A percentile compares a stretch with the other conserved stretches of the same genome.
phyloP scores from a whole-genome alignment of 1,284 basidiomycete species.

The Cryptococcus sp. region DNA sequence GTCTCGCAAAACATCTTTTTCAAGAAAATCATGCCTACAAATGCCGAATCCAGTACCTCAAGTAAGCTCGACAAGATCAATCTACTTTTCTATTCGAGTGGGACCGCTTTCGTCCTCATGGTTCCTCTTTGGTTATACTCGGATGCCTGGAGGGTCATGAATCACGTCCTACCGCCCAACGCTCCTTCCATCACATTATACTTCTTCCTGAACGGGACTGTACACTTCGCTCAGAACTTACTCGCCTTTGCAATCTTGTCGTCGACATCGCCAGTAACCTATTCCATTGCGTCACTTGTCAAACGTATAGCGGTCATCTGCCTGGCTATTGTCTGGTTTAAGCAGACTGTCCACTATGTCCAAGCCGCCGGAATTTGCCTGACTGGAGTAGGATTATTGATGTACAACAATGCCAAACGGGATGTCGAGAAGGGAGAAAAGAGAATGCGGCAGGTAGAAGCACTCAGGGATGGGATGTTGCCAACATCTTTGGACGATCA shows the following conservation, averaged over 20 bases:
- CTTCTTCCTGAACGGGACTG: conserved; percentile 86
- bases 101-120: conserved; percentile 91
- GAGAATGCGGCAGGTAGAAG: conserved; percentile 77
- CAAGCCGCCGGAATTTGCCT: conserved; percentile 82
- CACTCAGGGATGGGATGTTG: conserved; percentile 57
- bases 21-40: conserved; percentile 90
- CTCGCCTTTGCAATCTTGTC: conserved; percentile 95
- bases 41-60: conserved; percentile 24
- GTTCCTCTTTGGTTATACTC: conserved; percentile 87
- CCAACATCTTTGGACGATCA: conserved; percentile 38
- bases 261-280: conserved; percentile 95
- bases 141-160: conserved; percentile 67
- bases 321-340: conserved; percentile 96
- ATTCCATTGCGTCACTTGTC: conserved; percentile 95
- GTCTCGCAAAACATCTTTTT: conserved; percentile 99
- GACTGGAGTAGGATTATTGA: conserved; percentile 86
- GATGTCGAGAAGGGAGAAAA: conserved; percentile 92
- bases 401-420: conserved; percentile 92
- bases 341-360: conserved; percentile 74
- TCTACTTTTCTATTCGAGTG: conserved; percentile 89
- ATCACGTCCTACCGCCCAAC: conserved; percentile 31
- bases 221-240: conserved; percentile 95
- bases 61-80: conserved; percentile 92
- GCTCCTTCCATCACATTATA: conserved; percentile 54
- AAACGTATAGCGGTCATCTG: conserved; percentile 98